phyloP scores from a whole-genome alignment of 371 early-diverging fungal species.

The Rhizomucor pusillus region DNA sequence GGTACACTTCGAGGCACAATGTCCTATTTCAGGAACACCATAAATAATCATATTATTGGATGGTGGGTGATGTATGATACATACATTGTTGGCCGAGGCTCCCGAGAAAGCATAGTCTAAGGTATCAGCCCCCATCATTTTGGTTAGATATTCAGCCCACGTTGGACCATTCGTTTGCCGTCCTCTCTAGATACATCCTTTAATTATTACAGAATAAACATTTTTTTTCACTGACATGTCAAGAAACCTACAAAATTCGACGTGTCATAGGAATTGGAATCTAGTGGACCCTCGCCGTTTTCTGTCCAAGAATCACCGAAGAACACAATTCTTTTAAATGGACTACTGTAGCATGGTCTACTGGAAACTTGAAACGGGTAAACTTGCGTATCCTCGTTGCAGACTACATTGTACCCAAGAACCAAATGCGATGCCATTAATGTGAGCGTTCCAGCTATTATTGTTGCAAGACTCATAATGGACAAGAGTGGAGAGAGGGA shows the following conservation, averaged over 20 bases:
- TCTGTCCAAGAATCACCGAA: slow-evolving; percentile 31
- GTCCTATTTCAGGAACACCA: slow-evolving; percentile 2
- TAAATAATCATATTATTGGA: neutral
- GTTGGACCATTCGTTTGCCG: slow-evolving; percentile 23
- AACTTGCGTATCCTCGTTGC: neutral
- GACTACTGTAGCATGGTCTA: slow-evolving; percentile 11
- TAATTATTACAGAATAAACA: neutral
- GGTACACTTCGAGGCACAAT: slow-evolving; percentile 6
- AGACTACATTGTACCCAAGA: neutral
- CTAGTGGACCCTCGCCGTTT: slow-evolving; percentile 20
- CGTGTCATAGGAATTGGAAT: neutral
- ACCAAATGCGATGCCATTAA: no score
- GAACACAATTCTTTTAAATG: slow-evolving; percentile 6
- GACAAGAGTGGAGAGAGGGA: no score
- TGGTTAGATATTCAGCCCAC: slow-evolving; percentile 23
- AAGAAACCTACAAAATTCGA: slow-evolving; percentile 5
- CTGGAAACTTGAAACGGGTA: neutral
- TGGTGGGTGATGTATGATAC: neutral
- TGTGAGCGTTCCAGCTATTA: no score
- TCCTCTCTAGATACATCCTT: slow-evolving; percentile 5
- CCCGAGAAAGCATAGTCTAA: slow-evolving; percentile 24
- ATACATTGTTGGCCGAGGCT: slow-evolving; percentile 25
- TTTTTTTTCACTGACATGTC: no score
- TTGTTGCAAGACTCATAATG: no score
- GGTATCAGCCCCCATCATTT: slow-evolving; percentile 13